Evolutionary conservation across 176 grass and related monocot genomes (phyloP).

Genomic region (Cymbopogon citratus): DNA sequence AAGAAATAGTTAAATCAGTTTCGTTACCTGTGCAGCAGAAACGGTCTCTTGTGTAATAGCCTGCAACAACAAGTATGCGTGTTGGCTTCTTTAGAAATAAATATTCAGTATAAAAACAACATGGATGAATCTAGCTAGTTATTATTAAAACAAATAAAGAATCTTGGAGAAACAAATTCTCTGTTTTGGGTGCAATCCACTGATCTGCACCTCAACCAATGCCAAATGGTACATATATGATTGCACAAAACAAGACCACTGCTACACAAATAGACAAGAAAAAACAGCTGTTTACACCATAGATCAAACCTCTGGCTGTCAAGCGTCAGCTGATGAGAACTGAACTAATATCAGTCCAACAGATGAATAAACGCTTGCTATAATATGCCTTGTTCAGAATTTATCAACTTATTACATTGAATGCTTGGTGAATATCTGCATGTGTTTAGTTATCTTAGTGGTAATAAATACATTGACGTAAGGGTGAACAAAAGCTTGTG

Average conservation of each 20-base stretch:
- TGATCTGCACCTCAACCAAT: neutral
- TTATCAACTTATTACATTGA: neutral
- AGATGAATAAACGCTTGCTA: neutral
- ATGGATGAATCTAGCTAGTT: neutral
- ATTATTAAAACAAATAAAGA: neutral
- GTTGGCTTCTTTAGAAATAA: neutral
- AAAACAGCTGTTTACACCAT: neutral
- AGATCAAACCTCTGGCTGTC: neutral
- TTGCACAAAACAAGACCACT: neutral
- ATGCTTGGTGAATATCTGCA: neutral
- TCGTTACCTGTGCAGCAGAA: slow-evolving; percentile 24
- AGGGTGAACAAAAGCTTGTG: neutral
- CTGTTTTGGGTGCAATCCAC: neutral
- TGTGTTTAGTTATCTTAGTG: neutral
- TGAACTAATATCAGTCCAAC: neutral
- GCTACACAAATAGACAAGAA: neutral
- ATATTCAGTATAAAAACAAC: neutral
- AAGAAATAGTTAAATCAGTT: neutral
- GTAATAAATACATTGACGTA: neutral
- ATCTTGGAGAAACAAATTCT: neutral
- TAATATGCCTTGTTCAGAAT: neutral
- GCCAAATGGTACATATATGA: neutral
- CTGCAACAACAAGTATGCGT: slow-evolving; percentile 25
- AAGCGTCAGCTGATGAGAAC: neutral
- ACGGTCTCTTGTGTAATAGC: slow-evolving; percentile 37